A percentile compares a stretch with the other conserved stretches of the same genome.
These are phyloP conservation scores for Medicago arabica DNA, from an alignment of 306 rosid genomes.

Conservation along the genomic window DNA sequence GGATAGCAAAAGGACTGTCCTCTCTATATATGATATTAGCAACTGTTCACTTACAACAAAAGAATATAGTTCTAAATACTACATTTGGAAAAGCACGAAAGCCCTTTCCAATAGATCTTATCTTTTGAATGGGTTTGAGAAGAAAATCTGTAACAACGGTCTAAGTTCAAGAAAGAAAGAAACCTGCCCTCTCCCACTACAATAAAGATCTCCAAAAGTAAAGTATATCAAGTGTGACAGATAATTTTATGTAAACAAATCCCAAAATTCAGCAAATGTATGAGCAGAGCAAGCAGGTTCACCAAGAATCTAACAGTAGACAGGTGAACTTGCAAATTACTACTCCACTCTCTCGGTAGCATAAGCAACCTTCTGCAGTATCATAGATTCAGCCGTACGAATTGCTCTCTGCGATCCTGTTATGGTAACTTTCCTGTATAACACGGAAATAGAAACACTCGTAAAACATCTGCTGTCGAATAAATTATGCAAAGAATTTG, in stretches of 20 bases:
- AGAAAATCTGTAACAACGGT: constrained; percentile 50
- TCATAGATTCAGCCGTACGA: constrained; percentile 84
- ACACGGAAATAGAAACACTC: constrained; percentile 27
- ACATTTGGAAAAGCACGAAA: constrained; percentile 58
- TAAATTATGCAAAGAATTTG: background rate
- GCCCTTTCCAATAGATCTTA: constrained; percentile 52
- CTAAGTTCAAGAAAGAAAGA: constrained; percentile 42
- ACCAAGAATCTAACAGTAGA: constrained; percentile 49
- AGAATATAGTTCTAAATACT: constrained; percentile 65
- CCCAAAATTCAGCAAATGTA: constrained; percentile 56
- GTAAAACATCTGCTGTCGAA: constrained; percentile 16
- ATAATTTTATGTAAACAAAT: constrained; percentile 48
- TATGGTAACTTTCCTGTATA: constrained; percentile 93
- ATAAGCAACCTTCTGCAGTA: constrained; percentile 90
- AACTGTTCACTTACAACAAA: constrained; percentile 57
- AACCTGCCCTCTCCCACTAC: constrained; percentile 56
- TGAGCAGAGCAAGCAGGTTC: constrained; percentile 51
- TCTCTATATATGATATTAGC: constrained; percentile 42
- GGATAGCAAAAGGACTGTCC: constrained; percentile 2
- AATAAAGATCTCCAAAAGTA: constrained; percentile 47
- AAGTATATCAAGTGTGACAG: constrained; percentile 48
- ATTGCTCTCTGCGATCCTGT: constrained; percentile 96
- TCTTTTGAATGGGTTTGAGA: constrained; percentile 47
- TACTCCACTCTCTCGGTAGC: constrained; percentile 82
- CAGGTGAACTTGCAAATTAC: constrained; percentile 44